Evolutionary conservation across 305 asterid genomes (phyloP).

Genomic region (Stenogyne calaminthoides): DNA sequence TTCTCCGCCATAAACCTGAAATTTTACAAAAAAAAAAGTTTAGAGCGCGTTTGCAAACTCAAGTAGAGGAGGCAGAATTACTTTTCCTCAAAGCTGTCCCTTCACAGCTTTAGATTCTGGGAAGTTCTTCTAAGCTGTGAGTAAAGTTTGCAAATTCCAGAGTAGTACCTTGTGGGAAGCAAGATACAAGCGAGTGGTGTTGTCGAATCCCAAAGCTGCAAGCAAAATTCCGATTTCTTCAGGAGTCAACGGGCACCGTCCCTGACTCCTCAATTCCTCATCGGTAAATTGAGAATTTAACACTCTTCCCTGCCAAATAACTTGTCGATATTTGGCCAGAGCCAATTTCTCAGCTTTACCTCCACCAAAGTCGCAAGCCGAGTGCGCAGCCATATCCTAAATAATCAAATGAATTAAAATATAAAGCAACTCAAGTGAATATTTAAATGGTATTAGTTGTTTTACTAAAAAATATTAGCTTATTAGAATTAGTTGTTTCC

Average conservation of each 20-base stretch:
- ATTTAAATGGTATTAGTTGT: not conserved
- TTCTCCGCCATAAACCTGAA: constrained; percentile 96
- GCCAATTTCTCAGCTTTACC: constrained; percentile 92
- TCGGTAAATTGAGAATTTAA: constrained; percentile 86
- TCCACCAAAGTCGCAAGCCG: constrained; percentile 97
- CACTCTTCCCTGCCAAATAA: constrained; percentile 94
- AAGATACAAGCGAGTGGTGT: constrained; percentile 77
- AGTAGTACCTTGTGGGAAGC: constrained; percentile 83
- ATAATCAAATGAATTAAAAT: not conserved
- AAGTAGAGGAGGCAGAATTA: not conserved
- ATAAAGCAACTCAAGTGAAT: not conserved
- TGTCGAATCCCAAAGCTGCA: constrained; percentile 88
- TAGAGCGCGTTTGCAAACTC: not conserved
- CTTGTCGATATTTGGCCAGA: constrained; percentile 89
- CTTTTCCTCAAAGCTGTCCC: too few relatives aligned
- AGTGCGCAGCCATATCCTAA: constrained; percentile 99
- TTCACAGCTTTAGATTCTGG: too few relatives aligned
- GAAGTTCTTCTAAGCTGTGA: not conserved
- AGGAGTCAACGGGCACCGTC: constrained; percentile 95
- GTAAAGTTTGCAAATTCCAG: too few relatives aligned
- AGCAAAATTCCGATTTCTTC: constrained; percentile 90
- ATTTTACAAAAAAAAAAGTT: not conserved
- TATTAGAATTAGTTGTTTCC: not conserved
- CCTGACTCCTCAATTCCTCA: constrained; percentile 87
- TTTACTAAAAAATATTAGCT: not conserved